A percentile compares a stretch with the other conserved stretches of the same genome.
These are phyloP conservation scores for Passiflora organensis DNA, from an alignment of 345 rosid genomes.

Conservation along the genomic window DNA sequence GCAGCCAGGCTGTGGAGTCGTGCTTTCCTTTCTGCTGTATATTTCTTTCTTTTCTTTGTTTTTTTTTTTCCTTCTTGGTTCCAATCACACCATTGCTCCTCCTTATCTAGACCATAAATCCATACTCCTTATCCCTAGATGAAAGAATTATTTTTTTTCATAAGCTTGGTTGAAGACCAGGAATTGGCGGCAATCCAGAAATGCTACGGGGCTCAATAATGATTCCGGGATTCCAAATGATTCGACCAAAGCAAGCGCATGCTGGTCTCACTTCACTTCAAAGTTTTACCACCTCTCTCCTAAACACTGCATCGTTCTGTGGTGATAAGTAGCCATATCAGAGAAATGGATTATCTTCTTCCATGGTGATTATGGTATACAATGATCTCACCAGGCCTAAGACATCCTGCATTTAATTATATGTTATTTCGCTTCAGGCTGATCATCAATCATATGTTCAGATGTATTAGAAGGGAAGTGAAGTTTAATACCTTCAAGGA, in stretches of 20 bases:
- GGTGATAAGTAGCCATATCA: conserved; percentile 62
- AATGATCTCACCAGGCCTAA: conserved; percentile 55
- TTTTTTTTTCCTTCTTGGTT: too few species aligned
- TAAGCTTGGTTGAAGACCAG: conserved; percentile 47
- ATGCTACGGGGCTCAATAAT: conserved; percentile 78
- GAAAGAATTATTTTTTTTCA: too few species aligned
- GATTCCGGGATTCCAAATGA: conserved; percentile 79
- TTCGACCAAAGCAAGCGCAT: conserved; percentile 64
- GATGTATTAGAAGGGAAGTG: not conserved
- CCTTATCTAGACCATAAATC: too few species aligned
- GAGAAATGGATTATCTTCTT: conserved; percentile 73
- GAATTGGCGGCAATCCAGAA: conserved; percentile 82
- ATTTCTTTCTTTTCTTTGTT: too few species aligned
- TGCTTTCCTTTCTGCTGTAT: too few species aligned
- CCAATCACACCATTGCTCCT: too few species aligned
- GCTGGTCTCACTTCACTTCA: conserved; percentile 78
- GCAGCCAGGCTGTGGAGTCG: too few species aligned
- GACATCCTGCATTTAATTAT: conserved; percentile 49
- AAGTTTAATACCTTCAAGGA: conserved; percentile 53
- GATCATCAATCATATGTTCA: not conserved
- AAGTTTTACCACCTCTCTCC: conserved; percentile 60
- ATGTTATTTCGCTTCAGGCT: not conserved
- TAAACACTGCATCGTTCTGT: conserved; percentile 49
- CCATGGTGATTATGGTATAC: conserved; percentile 60
- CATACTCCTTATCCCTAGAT: too few species aligned